These are phyloP conservation scores for Dactylellina leptospora DNA, from an alignment of 2,329 filamentous ascomycete genomes.

Conservation along the genomic window DNA sequence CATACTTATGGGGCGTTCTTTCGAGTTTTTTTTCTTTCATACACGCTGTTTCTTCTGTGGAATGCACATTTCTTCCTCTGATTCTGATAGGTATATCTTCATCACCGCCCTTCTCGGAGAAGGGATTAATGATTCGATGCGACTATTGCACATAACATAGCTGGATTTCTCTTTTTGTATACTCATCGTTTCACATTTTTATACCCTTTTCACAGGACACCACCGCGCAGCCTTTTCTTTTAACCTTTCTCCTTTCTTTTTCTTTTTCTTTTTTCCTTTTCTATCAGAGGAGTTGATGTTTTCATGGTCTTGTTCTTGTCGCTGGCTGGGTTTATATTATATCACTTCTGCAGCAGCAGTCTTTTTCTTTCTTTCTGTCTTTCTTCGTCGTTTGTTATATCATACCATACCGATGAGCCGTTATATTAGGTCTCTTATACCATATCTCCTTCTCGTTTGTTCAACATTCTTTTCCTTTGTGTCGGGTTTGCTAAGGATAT, in stretches of 20 bases:
- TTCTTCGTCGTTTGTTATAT: no score
- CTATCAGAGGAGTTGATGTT: no score
- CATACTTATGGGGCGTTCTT: neutral
- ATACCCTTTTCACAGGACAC: slow-evolving; percentile 24
- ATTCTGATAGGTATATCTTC: neutral
- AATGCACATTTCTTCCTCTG: neutral
- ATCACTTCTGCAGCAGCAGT: no score
- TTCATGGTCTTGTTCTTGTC: no score
- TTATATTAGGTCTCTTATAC: no score
- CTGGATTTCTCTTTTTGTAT: slow-evolving; percentile 40
- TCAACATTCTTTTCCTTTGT: no score
- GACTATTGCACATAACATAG: slow-evolving; percentile 17
- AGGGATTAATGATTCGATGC: slow-evolving; percentile 22
- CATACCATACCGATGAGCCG: no score
- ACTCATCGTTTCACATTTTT: slow-evolving; percentile 14
- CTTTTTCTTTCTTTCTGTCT: no score
- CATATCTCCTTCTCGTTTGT: no score
- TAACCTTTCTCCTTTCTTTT: slow-evolving; percentile 7
- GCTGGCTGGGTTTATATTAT: no score
- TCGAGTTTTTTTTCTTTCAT: neutral
- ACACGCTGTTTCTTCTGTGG: neutral
- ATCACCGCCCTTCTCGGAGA: neutral
- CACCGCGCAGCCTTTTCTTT: slow-evolving; percentile 6
- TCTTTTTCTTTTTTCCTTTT: slow-evolving; percentile 10
- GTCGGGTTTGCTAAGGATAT: no score